Evolutionary conservation across 2,329 filamentous ascomycete species (phyloP).

Genomic region (Fusarium graminum): DNA sequence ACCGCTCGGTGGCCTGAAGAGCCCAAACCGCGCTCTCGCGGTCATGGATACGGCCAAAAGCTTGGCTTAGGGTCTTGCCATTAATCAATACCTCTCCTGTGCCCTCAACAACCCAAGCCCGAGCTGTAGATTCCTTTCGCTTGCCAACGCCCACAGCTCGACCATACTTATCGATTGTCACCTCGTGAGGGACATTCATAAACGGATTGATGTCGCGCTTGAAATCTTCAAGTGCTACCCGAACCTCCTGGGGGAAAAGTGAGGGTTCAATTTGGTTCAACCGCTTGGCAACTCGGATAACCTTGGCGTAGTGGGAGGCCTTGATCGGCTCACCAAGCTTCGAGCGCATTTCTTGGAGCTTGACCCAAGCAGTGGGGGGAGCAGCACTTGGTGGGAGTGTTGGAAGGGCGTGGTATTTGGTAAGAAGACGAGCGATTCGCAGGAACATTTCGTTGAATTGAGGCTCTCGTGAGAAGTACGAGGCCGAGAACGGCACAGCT

Average conservation of each 20-base stretch:
- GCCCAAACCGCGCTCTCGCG: slow-evolving; percentile 95
- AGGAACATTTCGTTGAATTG: slow-evolving; percentile 89
- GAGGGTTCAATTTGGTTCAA: slow-evolving; percentile 88
- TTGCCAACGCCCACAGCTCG: slow-evolving; percentile 83
- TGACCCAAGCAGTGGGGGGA: slow-evolving; percentile 84
- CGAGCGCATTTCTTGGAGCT: slow-evolving; percentile 79
- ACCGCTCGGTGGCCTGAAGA: slow-evolving; percentile 81
- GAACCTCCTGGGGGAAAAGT: slow-evolving; percentile 78
- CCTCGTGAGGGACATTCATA: slow-evolving; percentile 72
- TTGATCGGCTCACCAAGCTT: slow-evolving; percentile 79
- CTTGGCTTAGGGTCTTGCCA: slow-evolving; percentile 83
- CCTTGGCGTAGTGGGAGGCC: slow-evolving; percentile 81
- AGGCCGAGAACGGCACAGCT: slow-evolving; percentile 84
- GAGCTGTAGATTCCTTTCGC: slow-evolving; percentile 88
- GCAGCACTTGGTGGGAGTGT: slow-evolving; percentile 73
- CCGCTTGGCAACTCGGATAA: slow-evolving; percentile 80
- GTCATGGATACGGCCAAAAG: slow-evolving; percentile 90
- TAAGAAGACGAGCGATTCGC: slow-evolving; percentile 76
- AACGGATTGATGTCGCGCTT: slow-evolving; percentile 80
- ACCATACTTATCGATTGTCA: slow-evolving; percentile 80
- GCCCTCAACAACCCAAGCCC: slow-evolving; percentile 91
- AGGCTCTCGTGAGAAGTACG: slow-evolving; percentile 93
- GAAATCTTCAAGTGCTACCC: slow-evolving; percentile 74
- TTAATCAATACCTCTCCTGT: slow-evolving; percentile 92
- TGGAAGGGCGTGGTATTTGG: slow-evolving; percentile 80